phyloP scores from a whole-genome alignment of 345 rosid genomes.

The Gossypium mustelinum region DNA sequence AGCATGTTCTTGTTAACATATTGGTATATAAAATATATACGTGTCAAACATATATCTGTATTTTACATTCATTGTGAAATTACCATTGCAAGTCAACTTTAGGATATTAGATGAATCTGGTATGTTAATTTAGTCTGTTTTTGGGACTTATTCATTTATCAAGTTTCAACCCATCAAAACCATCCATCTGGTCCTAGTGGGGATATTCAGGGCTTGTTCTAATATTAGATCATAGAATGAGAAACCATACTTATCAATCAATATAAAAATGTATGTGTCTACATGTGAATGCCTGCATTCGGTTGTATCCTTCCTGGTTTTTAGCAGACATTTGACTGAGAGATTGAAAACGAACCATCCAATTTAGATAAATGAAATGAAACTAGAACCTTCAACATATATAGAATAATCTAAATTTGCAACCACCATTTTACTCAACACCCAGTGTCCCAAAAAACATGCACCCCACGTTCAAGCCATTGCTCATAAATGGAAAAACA shows the following conservation, averaged over 20 bases:
- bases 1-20: neutral
- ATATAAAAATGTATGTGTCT: too few relatives aligned
- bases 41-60: too few relatives aligned
- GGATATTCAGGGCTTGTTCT: neutral
- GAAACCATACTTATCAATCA: neutral
- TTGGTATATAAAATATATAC: too few relatives aligned
- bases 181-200: neutral
- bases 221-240: neutral
- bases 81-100: neutral
- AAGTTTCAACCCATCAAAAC: neutral
- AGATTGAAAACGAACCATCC: constrained; percentile 23
- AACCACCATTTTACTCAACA: neutral
- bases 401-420: neutral
- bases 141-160: neutral
- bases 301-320: constrained; percentile 16
- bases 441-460: constrained; percentile 28
- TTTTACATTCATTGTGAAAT: too few relatives aligned
- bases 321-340: constrained; percentile 29
- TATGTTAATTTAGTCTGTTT: neutral
- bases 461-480: constrained; percentile 51
- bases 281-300: neutral
- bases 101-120: neutral
- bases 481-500: neutral
- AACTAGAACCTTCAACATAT: neutral
- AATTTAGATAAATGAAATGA: neutral